Base-by-base conservation (phyloP, 441 rosid species). In the Aquilaria agallochum region DNA sequence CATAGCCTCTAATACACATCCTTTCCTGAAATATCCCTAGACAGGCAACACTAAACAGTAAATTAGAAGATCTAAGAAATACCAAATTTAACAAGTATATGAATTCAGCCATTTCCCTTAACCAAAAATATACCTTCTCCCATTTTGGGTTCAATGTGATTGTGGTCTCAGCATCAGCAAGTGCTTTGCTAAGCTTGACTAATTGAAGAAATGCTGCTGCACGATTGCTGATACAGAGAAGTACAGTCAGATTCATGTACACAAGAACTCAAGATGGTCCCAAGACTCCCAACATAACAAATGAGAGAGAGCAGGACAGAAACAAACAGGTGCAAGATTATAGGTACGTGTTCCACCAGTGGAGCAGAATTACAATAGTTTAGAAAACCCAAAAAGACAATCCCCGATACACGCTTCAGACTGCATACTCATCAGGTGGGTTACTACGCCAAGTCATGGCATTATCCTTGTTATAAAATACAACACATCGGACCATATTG, bases 21-120 rank as follows among this genome's bases (percentile, higher is more conserved):
- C 99, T 82, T 89, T 94, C 70, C 97, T 84, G 80, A 89, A 94
- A 80, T 91, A 84, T 5, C 97, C 96, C 99, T 94, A 74, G 14
- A 56, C 32, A 58, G 56, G 49, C 56, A 75, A 71, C 55, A 73
- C 40, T 3, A 3, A 6, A 68, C 55, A 64, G 70, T 46, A 70
- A 31, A 5, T 27, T 62, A 55, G 33, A 60, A 61, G 47, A 59
- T 50, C 51, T 54, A 50, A 55, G 36, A 49, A 53, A 58, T 64
- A 55, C 45, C 15, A 55, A 58, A 7, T 27, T 4, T 1, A 13
- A 33, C 0, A 27, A 56, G 64, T 11, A 53, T 1, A 3, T 27
- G 11, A 12, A 31, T 42, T 44, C 2, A 9, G 45, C 5, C 34
- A 27, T 20, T 4, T 12, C 31, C 46, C 8, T 31, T 31, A 47